Conservation (phyloP, 2,329 filamentous ascomycete genomes). For the Alternaria atra region DNA sequence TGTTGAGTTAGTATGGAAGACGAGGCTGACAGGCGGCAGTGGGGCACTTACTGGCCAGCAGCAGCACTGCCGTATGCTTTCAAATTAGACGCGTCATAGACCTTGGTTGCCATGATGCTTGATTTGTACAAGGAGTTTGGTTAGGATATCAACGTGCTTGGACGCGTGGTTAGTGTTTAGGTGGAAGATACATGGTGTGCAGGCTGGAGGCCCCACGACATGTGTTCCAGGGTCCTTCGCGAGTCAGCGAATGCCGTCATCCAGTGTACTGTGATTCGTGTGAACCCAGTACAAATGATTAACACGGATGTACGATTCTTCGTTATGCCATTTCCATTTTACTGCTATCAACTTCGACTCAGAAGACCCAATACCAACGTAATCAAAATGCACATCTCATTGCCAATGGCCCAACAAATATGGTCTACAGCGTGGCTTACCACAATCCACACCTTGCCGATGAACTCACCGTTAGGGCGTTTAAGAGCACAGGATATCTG, state of each 20-base stretch:
- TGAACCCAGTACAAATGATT: neutral
- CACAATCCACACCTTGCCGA: neutral
- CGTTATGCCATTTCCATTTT: neutral
- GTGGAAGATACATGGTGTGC: constrained; percentile 14
- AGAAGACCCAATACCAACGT: neutral
- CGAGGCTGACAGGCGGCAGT: constrained; percentile 9
- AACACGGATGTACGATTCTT: neutral
- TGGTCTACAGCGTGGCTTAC: neutral
- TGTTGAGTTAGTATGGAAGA: constrained; percentile 10
- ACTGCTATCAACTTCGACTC: neutral
- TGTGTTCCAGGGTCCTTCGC: constrained; percentile 25
- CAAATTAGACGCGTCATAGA: constrained; percentile 69
- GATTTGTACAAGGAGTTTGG: constrained; percentile 1
- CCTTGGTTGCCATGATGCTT: constrained; percentile 49
- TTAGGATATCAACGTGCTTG: constrained; percentile 3
- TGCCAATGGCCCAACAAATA: neutral
- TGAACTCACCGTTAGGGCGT: neutral
- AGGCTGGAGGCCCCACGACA: constrained; percentile 10
- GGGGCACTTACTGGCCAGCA: constrained; percentile 78
- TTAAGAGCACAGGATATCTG: neutral
- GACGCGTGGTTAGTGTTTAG: neutral
- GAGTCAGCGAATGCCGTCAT: constrained; percentile 28
- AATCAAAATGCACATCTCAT: neutral
- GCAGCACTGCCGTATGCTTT: constrained; percentile 78
- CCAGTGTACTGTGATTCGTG: constrained; percentile 12